phyloP scores from a whole-genome alignment of 2,329 filamentous ascomycete species.

The Elsinoe arachidis region DNA sequence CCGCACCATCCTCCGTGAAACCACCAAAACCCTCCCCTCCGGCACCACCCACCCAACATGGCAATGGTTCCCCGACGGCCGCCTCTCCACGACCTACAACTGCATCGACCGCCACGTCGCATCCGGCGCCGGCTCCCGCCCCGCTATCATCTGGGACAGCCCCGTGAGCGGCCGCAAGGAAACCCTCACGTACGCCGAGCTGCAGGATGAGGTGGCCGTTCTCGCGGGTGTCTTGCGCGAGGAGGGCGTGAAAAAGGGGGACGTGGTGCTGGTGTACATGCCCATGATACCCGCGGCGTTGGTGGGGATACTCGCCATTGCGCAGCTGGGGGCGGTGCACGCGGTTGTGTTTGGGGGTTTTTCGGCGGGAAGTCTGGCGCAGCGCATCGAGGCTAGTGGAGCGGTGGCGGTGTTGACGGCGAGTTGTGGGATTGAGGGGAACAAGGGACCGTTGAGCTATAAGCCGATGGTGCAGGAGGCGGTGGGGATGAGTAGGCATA shows the following conservation, averaged over 20 bases:
- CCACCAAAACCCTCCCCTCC: constrained; percentile 54
- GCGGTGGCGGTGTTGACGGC: constrained; percentile 75
- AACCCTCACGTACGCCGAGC: constrained; percentile 62
- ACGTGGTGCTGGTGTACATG: constrained; percentile 92
- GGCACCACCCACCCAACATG: constrained; percentile 64
- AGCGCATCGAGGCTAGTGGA: constrained; percentile 75
- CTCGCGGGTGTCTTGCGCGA: constrained; percentile 75
- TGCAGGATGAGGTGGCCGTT: constrained; percentile 71
- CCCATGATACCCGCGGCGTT: constrained; percentile 88
- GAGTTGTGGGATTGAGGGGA: constrained; percentile 83
- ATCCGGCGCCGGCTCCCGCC: constrained; percentile 61
- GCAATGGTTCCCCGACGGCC: constrained; percentile 83
- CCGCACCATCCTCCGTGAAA: constrained; percentile 49
- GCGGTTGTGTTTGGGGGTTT: constrained; percentile 93
- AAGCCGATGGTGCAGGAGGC: constrained; percentile 68
- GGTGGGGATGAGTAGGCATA: constrained; percentile 56
- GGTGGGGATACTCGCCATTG: constrained; percentile 75
- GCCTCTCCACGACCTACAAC: constrained; percentile 88
- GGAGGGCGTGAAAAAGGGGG: constrained; percentile 71
- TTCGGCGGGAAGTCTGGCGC: constrained; percentile 68
- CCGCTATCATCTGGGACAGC: constrained; percentile 80
- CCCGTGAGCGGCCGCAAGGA: constrained; percentile 69
- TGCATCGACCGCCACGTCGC: constrained; percentile 84
- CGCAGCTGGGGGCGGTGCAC: constrained; percentile 77
- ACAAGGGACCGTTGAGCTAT: constrained; percentile 72